Conservation (phyloP, 2,329 filamentous ascomycete genomes). For the Verticillium isaacii region DNA sequence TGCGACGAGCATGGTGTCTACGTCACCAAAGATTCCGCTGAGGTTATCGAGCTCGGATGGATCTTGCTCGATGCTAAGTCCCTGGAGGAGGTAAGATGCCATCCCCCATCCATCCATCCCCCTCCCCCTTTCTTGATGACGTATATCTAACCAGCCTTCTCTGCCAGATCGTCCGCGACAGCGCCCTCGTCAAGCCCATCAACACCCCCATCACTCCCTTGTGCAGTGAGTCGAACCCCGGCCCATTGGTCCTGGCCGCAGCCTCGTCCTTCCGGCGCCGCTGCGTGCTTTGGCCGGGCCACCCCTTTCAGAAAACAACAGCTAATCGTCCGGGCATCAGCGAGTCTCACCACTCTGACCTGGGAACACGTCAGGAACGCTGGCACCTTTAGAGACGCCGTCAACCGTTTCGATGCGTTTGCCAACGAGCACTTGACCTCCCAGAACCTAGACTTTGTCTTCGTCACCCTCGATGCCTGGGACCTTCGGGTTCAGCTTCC, state of each 20-base stretch:
- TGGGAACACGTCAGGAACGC: slow-evolving; percentile 99
- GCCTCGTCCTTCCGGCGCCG: not conserved
- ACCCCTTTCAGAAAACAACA: not conserved
- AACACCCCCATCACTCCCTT: slow-evolving; percentile 98
- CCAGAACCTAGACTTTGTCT: slow-evolving; percentile 94
- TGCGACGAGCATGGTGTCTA: slow-evolving; percentile 99
- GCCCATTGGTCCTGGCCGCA: not conserved
- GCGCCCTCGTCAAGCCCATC: slow-evolving; percentile 93
- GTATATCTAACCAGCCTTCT: slow-evolving; percentile 11
- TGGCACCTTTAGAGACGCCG: slow-evolving; percentile 93
- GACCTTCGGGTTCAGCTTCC: slow-evolving; percentile 96
- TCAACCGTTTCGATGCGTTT: slow-evolving; percentile 91
- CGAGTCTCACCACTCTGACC: slow-evolving; percentile 93
- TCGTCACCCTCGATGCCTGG: slow-evolving; percentile 98
- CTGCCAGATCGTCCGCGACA: slow-evolving; percentile 82
- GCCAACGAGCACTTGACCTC: slow-evolving; percentile 85
- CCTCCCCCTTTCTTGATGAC: slow-evolving; percentile 10
- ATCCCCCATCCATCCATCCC: not conserved
- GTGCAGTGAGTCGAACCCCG: slow-evolving; percentile 73
- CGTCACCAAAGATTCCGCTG: slow-evolving; percentile 97
- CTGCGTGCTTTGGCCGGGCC: not conserved
- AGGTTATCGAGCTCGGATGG: slow-evolving; percentile 99
- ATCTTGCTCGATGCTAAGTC: slow-evolving; percentile 89
- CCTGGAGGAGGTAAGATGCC: slow-evolving; percentile 75
- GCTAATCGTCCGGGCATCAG: slow-evolving; percentile 41